Evolutionary conservation across 202 grass and related monocot species (phyloP), one percentile per base, ranked within the genome.

Genomic region (Schoenoplectus tabernaemontani): DNA sequence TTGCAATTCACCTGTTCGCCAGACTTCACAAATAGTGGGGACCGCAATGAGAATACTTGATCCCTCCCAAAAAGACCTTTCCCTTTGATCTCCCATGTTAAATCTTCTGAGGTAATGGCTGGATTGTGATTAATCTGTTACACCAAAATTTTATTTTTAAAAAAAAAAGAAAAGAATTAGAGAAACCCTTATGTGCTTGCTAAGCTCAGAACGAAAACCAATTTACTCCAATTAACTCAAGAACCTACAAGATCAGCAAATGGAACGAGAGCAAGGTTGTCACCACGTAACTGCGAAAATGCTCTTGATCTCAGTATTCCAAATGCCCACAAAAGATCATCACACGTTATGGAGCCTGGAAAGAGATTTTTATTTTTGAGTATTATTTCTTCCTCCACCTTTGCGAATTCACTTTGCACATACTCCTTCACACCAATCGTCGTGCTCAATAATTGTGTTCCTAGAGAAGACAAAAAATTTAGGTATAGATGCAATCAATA

Each of bases 301-400:
- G 91, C 92, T 77, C 92, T 93, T 69, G 92, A 99, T 84, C 96
- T 92, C 51, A 99, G 90, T 72, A 99, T 73, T 65, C 90, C 92
- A 22, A 99, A 99, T 33, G 88, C 90, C 96, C 92, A 99, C 13
- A 95, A 79, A 82, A 99, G 95, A 89, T 99, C 88, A 81, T 84
- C 80, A 30, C 43, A 93, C 44, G 87, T 89, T 81, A 96, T 82
- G 34, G 75, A 75, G 68, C 64, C 86, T 51, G 90, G 83, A 84
- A 99, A 99, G 57, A 96, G 85, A 50, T 99, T 79, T 62, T 88
- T 89, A 22, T 91, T 92, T 73, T 28, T 34, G 60, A 39, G 61
- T 88, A 99, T 93, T 70, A 96, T 86, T 38, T 89, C 83, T n/a
- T 81, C 85, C 82, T 91, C 81, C 68, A 93, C 86, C 54, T 87